phyloP scores from a whole-genome alignment of 441 rosid species.

The Euphorbia celastroides region DNA sequence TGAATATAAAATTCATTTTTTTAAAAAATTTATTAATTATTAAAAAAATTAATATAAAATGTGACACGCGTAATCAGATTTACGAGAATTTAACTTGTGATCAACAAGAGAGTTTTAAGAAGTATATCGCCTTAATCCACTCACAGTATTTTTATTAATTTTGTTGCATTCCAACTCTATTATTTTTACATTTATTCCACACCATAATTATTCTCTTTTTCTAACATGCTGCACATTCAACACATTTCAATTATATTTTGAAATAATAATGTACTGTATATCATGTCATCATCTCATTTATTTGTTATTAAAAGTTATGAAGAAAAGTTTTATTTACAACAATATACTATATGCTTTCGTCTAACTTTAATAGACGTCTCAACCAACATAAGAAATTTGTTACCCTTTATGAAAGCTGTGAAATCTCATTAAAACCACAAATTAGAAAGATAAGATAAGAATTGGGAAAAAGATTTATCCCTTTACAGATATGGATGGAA shows the following conservation, averaged over 20 bases:
- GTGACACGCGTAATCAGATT: no score
- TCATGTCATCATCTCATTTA: background rate
- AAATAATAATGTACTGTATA: background rate
- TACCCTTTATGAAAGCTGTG: constrained; percentile 3
- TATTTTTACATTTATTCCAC: background rate
- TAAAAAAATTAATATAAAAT: no score
- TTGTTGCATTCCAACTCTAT: background rate
- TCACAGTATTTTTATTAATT: no score
- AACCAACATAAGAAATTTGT: constrained; percentile 5
- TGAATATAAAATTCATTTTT: no score
- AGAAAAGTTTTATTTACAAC: background rate
- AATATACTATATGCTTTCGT: background rate
- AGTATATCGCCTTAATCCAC: no score
- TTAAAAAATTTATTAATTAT: no score
- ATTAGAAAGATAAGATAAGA: constrained; percentile 8
- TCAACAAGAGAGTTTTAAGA: no score
- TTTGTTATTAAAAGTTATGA: background rate
- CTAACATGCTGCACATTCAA: background rate
- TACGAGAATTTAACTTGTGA: no score
- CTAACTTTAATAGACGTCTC: constrained; percentile 1
- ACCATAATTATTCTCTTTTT: background rate
- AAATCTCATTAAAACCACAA: background rate
- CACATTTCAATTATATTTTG: background rate
- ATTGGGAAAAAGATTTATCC: background rate
- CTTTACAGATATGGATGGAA: constrained; percentile 3